These are phyloP conservation scores for Jacaranda copaia DNA, from an alignment of 257 asterid genomes.

Conservation along the genomic window DNA sequence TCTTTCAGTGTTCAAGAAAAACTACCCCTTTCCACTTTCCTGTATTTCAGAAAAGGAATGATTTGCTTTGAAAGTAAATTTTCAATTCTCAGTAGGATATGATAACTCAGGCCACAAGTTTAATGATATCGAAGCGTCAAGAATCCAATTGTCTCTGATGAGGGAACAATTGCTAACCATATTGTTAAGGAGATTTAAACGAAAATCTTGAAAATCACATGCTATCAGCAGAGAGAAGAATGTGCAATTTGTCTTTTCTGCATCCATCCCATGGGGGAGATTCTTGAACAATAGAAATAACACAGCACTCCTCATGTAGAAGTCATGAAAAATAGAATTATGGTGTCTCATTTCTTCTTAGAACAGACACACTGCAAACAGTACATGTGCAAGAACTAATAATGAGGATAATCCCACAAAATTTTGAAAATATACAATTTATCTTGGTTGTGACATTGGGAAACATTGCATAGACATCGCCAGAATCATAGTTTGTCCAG, in stretches of 20 bases:
- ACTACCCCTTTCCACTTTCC: neutral
- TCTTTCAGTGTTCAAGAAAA: no score
- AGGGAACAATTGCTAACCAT: conserved; percentile 10
- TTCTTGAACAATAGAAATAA: no score
- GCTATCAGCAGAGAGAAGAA: neutral
- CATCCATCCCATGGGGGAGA: no score
- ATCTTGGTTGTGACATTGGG: conserved; percentile 23
- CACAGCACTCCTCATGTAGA: no score
- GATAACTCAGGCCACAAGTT: neutral
- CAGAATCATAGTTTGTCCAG: conserved; percentile 23
- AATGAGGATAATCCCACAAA: conserved; percentile 18
- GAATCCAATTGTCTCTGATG: conserved; percentile 25
- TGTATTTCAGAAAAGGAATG: neutral
- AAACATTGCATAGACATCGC: conserved; percentile 33
- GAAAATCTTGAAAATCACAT: conserved; percentile 12
- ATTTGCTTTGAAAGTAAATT: neutral
- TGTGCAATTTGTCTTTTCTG: neutral
- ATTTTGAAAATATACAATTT: no score
- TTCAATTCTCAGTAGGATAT: neutral
- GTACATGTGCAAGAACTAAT: conserved; percentile 30
- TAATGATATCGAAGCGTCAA: neutral
- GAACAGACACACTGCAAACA: neutral
- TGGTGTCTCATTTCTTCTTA: no score
- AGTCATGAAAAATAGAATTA: no score
- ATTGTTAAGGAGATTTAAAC: neutral